Evolutionary conservation across 371 early-diverging fungal species (phyloP), one percentile per base, ranked within the genome.

Genomic region (Saksenaea vasiformis): DNA sequence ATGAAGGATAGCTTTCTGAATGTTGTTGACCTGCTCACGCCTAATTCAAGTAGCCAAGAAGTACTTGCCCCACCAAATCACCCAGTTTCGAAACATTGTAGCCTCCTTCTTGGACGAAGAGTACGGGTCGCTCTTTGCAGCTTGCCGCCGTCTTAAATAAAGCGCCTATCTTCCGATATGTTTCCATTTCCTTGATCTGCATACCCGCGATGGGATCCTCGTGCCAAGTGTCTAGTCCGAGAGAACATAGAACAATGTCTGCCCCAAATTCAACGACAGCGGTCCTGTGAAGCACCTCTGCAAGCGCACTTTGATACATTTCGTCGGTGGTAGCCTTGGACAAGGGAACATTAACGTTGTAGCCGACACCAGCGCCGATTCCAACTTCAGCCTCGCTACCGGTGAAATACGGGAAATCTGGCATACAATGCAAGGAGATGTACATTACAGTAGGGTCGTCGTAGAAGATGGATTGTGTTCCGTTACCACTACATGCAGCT

Each of bases 41-140:
- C 22, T 47, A 57, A 57, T 24, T 38, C 19, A 67, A 17, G 56
- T 70, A 88, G 9, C 90, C 90, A 38, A 74, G 57, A 22, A 90
- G 69, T 9, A 90, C 81, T 44, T 82, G 78, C 5, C 76, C 77
- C 0, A 87, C 88, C 57, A 88, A 81, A n/a, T 70, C 51, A 3
- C 90, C 90, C 38, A 91, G 61, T 35, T 74, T 79, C 26, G 81
- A 83, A 3, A 90, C 60, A 26, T 80, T 83, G 58, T 90, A 90
- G 10, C 90, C 91, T 11, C 91, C 91, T 67, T 91, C 90, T 76
- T 89, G 88, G 1, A 91, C 85, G 80, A 91, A 91, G 54, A 91
- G 60, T 0, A 86, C 83, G 3, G 86, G 87, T 14, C 73, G 63
- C 0, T 72, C 68, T 26, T 72, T 70, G 11, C 72, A 69, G 1